A percentile compares a stretch with the other conserved stretches of the same genome.
Conservation (phyloP, 129 eudicot genomes). For the Chrysanthemum makinoi region DNA sequence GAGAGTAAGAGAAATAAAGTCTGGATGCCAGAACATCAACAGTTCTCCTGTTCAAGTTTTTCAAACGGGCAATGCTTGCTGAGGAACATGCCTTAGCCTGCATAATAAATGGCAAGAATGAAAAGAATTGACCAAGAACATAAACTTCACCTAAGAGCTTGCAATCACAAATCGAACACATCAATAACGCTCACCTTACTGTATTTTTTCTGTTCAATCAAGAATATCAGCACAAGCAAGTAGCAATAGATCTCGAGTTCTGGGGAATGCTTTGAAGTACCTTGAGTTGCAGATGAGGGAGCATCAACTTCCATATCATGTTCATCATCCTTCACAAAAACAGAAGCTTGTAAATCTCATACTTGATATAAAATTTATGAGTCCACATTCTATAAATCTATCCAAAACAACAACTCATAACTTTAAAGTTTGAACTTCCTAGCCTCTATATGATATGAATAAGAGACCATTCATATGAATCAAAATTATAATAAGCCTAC, state of each 20-base stretch:
- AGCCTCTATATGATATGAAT: no score
- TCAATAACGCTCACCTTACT: constrained; percentile 50
- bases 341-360: neutral
- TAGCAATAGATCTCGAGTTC: constrained; percentile 94
- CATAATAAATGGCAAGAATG: constrained; percentile 12
- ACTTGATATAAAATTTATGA: no score
- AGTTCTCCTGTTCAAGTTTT: constrained; percentile 72
- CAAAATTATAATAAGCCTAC: no score
- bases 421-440: no score
- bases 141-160: neutral
- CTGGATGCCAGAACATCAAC: constrained; percentile 88
- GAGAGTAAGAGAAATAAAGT: constrained; percentile 80
- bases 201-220: constrained; percentile 83
- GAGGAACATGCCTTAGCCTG: constrained; percentile 97
- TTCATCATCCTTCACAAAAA: constrained; percentile 55
- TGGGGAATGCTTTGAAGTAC: constrained; percentile 59
- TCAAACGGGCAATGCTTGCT: constrained; percentile 86
- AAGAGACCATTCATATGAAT: no score
- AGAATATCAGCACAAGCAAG: constrained; percentile 74
- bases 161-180: neutral
- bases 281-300: constrained; percentile 63
- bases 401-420: no score
- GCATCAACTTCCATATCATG: constrained; percentile 92
- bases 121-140: constrained; percentile 3
- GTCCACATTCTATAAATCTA: no score